Evolutionary conservation across 441 rosid genomes (phyloP).

Genomic region (Cnidoscolus chayamansa): DNA sequence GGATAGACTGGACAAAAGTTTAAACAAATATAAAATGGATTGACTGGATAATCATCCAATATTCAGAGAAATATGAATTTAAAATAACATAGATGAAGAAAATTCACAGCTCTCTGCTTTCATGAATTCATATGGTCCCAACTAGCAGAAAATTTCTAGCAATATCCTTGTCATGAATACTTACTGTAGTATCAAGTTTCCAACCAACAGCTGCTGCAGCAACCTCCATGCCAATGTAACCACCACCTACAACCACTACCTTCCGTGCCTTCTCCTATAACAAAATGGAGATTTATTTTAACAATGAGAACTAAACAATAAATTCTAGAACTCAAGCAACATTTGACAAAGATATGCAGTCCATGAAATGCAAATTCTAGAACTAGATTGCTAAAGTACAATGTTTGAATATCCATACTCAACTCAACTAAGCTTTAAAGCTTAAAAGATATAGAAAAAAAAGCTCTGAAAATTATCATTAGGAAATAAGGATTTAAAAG

Average conservation of each 20-base stretch:
- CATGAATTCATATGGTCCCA: not conserved
- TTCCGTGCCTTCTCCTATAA: slow-evolving; percentile 67
- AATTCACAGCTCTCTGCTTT: not conserved
- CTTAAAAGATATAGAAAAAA: no score
- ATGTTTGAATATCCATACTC: not conserved
- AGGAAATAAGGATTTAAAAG: not conserved
- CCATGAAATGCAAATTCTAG: not conserved
- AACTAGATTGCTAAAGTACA: not conserved
- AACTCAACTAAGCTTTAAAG: not conserved
- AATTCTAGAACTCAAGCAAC: not conserved
- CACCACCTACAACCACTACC: slow-evolving; percentile 88
- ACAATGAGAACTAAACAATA: slow-evolving; percentile 10
- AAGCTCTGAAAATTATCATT: not conserved
- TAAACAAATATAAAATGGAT: not conserved
- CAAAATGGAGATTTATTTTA: slow-evolving; percentile 20
- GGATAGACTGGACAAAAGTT: not conserved
- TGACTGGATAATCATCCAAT: not conserved
- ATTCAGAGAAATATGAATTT: not conserved
- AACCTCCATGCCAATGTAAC: slow-evolving; percentile 98
- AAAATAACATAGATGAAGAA: not conserved
- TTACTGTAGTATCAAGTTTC: slow-evolving; percentile 86
- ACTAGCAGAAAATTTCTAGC: slow-evolving; percentile 1
- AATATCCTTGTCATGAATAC: slow-evolving; percentile 13
- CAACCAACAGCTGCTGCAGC: slow-evolving; percentile 93
- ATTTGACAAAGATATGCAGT: not conserved